phyloP scores from a whole-genome alignment of 768 basidiomycete genomes.

The Phallus indusiatus region DNA sequence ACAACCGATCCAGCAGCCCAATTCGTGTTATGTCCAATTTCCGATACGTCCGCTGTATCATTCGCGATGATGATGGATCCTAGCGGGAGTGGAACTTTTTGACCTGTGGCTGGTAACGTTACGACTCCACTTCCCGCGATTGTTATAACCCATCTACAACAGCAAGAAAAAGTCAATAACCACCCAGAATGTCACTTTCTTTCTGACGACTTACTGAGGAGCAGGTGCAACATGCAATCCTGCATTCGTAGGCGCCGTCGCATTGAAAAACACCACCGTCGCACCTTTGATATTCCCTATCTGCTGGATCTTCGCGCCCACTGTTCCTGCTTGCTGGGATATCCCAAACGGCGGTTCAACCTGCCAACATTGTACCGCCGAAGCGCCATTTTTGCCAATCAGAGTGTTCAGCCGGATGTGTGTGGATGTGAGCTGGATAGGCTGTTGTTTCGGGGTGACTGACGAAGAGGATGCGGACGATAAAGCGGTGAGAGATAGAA shows the following conservation, averaged over 20 bases:
- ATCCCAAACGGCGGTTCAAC: conserved; percentile 16
- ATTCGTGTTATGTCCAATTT: neutral
- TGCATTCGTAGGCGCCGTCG: neutral
- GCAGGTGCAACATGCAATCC: neutral
- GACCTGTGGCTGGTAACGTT: neutral
- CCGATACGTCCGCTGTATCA: neutral
- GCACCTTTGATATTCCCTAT: conserved; percentile 13
- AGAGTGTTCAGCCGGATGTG: conserved; percentile 9
- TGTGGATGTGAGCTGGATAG: neutral
- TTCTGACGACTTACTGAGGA: neutral
- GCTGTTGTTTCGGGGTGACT: neutral
- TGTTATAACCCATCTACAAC: conserved; percentile 6
- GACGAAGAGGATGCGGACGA: too few species aligned
- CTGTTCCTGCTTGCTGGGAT: conserved; percentile 18
- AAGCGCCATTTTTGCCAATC: conserved; percentile 11
- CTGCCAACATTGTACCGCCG: conserved; percentile 21
- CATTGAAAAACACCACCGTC: conserved; percentile 4
- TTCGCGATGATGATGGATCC: neutral
- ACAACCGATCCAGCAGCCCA: neutral
- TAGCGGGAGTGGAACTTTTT: neutral
- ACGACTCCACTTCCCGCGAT: neutral
- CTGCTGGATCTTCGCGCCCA: conserved; percentile 17
- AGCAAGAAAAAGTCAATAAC: neutral
- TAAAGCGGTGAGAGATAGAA: too few species aligned
- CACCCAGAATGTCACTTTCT: neutral